These are phyloP conservation scores for Penicillium sp. DNA, from an alignment of 2,329 filamentous ascomycete genomes.

Conservation along the genomic window DNA sequence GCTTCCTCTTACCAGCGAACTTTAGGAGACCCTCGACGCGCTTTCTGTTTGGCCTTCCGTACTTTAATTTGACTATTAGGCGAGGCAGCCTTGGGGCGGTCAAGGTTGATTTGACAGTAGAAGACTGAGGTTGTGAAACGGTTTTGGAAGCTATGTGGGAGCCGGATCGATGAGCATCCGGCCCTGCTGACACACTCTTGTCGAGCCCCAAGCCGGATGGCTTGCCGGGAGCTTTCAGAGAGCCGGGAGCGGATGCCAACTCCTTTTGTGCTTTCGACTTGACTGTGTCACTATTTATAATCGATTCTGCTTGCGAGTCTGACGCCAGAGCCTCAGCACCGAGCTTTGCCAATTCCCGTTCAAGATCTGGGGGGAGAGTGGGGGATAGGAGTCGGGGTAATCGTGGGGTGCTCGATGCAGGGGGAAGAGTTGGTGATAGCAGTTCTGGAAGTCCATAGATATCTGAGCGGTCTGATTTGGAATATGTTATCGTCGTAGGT, in stretches of 20 bases:
- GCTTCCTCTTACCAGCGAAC: conserved; percentile 46
- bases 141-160: conserved; percentile 18
- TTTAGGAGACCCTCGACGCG: conserved; percentile 54
- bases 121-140: conserved; percentile 5
- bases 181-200: conserved; percentile 18
- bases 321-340: conserved; percentile 38
- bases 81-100: conserved; percentile 28
- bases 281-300: conserved; percentile 24
- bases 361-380: conserved; percentile 60
- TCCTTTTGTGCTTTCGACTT: conserved; percentile 27
- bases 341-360: conserved; percentile 55
- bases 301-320: conserved; percentile 25
- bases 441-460: conserved; percentile 40
- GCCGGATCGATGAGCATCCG: conserved; percentile 16
- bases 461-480: conserved; percentile 31
- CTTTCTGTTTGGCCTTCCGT: conserved; percentile 55
- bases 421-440: conserved; percentile 48
- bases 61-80: conserved; percentile 57
- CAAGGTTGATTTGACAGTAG: conserved; percentile 15
- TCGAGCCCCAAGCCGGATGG: conserved; percentile 12
- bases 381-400: conserved; percentile 63
- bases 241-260: conserved; percentile 20
- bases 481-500: conserved; percentile 35
- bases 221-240: conserved; percentile 22
- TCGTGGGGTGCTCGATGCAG: conserved; percentile 44